Evolutionary conservation across 371 early-diverging fungal species (phyloP).

Genomic region (Mucor racemosus): DNA sequence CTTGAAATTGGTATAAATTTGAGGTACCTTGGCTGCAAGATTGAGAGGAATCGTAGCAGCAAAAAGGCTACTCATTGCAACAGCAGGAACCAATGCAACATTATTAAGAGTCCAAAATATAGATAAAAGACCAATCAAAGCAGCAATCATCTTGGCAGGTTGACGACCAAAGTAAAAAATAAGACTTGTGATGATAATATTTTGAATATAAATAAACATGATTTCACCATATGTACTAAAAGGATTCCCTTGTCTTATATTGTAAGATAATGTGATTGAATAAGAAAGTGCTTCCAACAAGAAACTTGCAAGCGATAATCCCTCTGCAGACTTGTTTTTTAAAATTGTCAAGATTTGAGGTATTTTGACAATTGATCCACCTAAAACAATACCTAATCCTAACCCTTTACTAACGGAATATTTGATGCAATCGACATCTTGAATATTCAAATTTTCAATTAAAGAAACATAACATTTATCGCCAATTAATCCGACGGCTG

Average conservation of each 20-base stretch:
- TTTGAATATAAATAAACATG: constrained; percentile 79
- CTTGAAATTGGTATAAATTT: constrained; percentile 80
- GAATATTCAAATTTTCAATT: constrained; percentile 65
- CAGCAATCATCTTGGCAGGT: constrained; percentile 33
- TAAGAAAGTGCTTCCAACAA: constrained; percentile 83
- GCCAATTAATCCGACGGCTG: constrained; percentile 68
- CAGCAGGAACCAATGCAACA: constrained; percentile 37
- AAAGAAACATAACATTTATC: constrained; percentile 69
- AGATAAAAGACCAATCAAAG: constrained; percentile 32
- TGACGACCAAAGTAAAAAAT: constrained; percentile 67
- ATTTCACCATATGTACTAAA: constrained; percentile 92
- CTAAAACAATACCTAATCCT: constrained; percentile 87
- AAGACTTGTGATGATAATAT: constrained; percentile 76
- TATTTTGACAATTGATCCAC: constrained; percentile 87
- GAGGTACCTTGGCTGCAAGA: constrained; percentile 85
- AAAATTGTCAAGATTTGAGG: constrained; percentile 94
- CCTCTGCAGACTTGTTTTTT: constrained; percentile 68
- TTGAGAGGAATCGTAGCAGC: constrained; percentile 81
- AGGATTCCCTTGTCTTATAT: constrained; percentile 78
- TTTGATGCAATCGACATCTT: constrained; percentile 76
- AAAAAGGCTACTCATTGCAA: constrained; percentile 69
- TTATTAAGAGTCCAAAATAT: constrained; percentile 49
- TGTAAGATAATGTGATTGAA: constrained; percentile 81
- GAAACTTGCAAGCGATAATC: constrained; percentile 78
- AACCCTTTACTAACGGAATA: constrained; percentile 85